Percentiles rank a stretch among this genome's conserved stretches.
Conservation (phyloP, 1,139 yeast genomes). For the Candida freyschussii region DNA sequence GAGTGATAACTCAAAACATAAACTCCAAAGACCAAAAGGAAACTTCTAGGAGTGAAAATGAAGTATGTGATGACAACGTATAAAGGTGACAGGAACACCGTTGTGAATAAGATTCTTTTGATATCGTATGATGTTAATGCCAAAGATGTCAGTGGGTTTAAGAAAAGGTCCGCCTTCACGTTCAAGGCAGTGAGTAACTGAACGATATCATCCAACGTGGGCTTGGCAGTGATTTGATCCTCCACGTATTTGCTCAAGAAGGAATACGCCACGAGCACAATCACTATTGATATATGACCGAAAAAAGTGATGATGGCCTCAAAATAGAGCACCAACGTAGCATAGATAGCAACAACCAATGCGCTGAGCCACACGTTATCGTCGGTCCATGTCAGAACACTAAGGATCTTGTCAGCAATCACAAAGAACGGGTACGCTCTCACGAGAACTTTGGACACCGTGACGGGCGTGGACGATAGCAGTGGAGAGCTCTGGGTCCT, state of each 20-base stretch:
- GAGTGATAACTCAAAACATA: conserved; percentile 81
- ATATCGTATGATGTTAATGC: conserved; percentile 73
- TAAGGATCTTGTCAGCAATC: conserved; percentile 61
- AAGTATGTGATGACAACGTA: conserved; percentile 67
- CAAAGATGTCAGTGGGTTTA: conserved; percentile 71
- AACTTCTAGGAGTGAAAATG: conserved; percentile 64
- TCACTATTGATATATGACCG: conserved; percentile 76
- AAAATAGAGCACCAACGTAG: conserved; percentile 64
- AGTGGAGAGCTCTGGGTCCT: conserved; percentile 53
- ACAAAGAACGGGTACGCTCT: conserved; percentile 80
- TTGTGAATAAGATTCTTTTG: conserved; percentile 73
- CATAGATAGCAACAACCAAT: conserved; percentile 52
- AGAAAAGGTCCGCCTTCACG: conserved; percentile 67
- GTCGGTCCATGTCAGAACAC: conserved; percentile 86
- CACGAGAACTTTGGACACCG: conserved; percentile 78
- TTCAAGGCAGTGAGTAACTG: conserved; percentile 73
- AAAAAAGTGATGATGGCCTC: conserved; percentile 68
- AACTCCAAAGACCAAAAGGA: conserved; percentile 56
- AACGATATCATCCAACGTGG: conserved; percentile 87
- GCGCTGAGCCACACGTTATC: conserved; percentile 78
- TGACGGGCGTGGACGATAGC: conserved; percentile 81
- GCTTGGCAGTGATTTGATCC: conserved; percentile 55
- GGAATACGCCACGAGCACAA: conserved; percentile 62
- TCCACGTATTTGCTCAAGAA: conserved; percentile 48
- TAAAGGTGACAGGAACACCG: conserved; percentile 78